These are phyloP conservation scores for Pestalotiopsis sp. DNA, from an alignment of 2,329 filamentous ascomycete genomes.

Conservation along the genomic window DNA sequence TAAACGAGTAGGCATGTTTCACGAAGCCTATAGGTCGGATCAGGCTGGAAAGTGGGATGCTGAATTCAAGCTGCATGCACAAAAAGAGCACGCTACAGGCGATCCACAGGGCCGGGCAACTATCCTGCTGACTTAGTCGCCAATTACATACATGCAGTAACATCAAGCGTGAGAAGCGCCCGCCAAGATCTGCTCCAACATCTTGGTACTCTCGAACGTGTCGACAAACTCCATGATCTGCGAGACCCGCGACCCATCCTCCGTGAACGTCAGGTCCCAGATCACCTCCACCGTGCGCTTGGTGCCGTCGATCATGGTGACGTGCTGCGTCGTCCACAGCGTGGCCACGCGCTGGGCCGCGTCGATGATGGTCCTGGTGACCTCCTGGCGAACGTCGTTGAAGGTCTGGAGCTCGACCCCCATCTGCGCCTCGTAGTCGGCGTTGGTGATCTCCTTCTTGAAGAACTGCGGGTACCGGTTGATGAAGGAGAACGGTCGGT, in stretches of 20 bases:
- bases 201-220: constrained; percentile 20
- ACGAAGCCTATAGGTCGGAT: too few relatives aligned
- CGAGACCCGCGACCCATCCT: constrained; percentile 20
- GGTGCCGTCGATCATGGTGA: constrained; percentile 17
- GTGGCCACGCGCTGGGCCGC: not conserved
- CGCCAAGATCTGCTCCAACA: constrained; percentile 23
- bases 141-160: not conserved
- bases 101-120: too few relatives aligned
- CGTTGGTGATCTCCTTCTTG: constrained; percentile 21
- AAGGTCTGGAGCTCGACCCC: constrained; percentile 16
- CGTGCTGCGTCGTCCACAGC: constrained; percentile 22
- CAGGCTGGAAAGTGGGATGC: too few relatives aligned
- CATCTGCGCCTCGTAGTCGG: constrained; percentile 24
- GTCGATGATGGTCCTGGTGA: constrained; percentile 23
- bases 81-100: too few relatives aligned
- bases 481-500: constrained; percentile 23
- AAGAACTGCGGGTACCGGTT: constrained; percentile 24
- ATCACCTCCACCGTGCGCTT: constrained; percentile 20
- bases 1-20: too few relatives aligned
- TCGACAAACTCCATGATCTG: constrained; percentile 21
- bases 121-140: too few relatives aligned
- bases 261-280: constrained; percentile 21
- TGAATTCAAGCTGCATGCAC: too few relatives aligned
- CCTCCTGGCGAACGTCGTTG: constrained; percentile 18
- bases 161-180: not conserved